Percentiles rank a stretch among this genome's conserved stretches.
phyloP scores from a whole-genome alignment of 169 alveolate genomes.

The Eimeria maxima region DNA sequence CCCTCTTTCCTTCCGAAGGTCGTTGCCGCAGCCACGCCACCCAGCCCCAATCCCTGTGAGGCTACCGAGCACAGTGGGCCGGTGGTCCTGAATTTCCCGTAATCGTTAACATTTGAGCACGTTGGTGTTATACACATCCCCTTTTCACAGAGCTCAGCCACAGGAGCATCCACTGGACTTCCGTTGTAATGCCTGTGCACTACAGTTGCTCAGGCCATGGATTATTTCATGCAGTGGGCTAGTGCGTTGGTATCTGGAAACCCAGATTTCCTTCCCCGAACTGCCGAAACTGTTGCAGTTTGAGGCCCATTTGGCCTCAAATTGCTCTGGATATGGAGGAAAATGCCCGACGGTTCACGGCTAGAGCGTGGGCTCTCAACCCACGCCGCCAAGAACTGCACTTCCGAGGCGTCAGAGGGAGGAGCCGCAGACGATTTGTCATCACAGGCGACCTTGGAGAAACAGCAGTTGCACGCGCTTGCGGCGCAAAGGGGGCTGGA shows the following conservation, averaged over 20 bases:
- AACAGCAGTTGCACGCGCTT: neutral
- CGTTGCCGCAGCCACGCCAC: too few species aligned
- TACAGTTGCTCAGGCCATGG: too few species aligned
- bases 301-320: neutral
- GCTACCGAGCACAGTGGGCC: too few species aligned
- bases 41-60: too few species aligned
- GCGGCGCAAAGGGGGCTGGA: neutral
- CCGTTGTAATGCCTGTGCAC: too few species aligned
- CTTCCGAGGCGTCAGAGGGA: neutral
- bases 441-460: neutral
- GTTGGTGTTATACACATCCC: too few species aligned
- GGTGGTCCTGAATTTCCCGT: too few species aligned
- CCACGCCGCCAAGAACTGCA: neutral
- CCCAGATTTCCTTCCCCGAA: neutral
- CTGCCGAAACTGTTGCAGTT: neutral
- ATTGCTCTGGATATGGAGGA: neutral
- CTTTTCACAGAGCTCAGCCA: too few species aligned
- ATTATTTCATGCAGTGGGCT: neutral
- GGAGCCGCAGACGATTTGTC: neutral
- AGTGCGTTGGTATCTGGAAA: neutral
- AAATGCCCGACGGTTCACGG: neutral
- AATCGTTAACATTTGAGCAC: too few species aligned
- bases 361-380: neutral
- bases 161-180: too few species aligned
- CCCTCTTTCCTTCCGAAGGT: too few species aligned